Evolutionary conservation across 495 filamentous ascomycete genomes (phyloP).

Genomic region (Tuber umbilicatum): DNA sequence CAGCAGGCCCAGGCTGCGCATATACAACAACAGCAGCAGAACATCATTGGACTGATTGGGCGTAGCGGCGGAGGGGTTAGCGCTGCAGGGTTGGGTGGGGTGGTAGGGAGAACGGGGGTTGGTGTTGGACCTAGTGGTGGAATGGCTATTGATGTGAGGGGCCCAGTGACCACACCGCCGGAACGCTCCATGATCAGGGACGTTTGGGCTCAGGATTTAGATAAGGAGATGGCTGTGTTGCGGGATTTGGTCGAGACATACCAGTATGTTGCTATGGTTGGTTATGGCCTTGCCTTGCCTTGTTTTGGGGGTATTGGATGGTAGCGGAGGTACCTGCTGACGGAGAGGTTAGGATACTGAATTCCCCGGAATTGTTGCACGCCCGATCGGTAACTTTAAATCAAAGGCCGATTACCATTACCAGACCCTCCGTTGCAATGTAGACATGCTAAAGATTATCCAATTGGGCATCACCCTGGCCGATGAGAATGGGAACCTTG

Average conservation of each 20-base stretch:
- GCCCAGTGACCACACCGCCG: conserved; percentile 7
- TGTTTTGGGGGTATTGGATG: conserved; percentile 8
- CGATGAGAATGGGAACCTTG: conserved; percentile 67
- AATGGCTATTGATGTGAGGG: conserved; percentile 64
- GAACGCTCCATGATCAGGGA: conserved; percentile 60
- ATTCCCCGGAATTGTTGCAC: conserved; percentile 90
- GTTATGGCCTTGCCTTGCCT: conserved; percentile 37
- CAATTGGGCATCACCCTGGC: conserved; percentile 93
- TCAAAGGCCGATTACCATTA: conserved; percentile 98
- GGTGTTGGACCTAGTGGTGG: conserved; percentile 60
- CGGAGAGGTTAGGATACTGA: conserved; percentile 70
- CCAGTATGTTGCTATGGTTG: conserved; percentile 93
- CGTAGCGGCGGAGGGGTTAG: conserved; percentile 33
- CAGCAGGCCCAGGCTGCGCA: conserved; percentile 18
- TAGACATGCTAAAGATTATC: conserved; percentile 93
- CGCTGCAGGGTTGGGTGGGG: conserved; percentile 19
- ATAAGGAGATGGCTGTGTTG: conserved; percentile 78
- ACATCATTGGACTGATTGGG: conserved; percentile 37
- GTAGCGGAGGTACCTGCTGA: conserved; percentile 6
- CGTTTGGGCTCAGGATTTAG: conserved; percentile 85
- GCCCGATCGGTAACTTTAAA: conserved; percentile 86
- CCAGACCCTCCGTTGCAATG: conserved; percentile 93
- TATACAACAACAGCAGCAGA: conserved; percentile 23
- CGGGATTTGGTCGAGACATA: conserved; percentile 78
- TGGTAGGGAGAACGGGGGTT: conserved; percentile 35